These are phyloP conservation scores for Salix koriyanagi DNA, from an alignment of 345 rosid genomes.

Conservation along the genomic window DNA sequence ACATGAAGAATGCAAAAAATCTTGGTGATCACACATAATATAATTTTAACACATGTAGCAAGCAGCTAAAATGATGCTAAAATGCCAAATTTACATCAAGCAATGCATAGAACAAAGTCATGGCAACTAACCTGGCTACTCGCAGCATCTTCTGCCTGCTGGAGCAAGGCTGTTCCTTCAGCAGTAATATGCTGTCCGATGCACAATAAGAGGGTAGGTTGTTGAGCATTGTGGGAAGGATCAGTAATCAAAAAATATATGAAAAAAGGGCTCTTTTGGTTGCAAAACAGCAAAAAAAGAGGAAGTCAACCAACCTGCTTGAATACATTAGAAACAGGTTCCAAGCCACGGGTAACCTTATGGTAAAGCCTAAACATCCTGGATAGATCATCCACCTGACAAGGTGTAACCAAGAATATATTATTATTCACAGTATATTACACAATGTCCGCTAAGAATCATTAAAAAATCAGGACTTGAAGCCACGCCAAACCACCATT, in stretches of 20 bases:
- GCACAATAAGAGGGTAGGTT: not conserved
- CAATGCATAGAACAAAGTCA: not conserved
- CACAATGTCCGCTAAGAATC: not conserved
- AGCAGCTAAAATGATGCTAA: not conserved
- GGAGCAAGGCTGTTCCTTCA: constrained; percentile 80
- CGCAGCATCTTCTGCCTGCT: constrained; percentile 91
- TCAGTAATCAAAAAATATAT: not conserved
- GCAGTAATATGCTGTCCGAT: constrained; percentile 74
- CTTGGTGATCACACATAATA: not conserved
- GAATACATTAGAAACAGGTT: constrained; percentile 73
- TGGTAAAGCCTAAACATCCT: constrained; percentile 91
- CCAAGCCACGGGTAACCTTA: constrained; percentile 69
- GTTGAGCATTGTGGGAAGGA: not conserved
- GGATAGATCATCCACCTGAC: constrained; percentile 85
- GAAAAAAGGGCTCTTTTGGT: not conserved
- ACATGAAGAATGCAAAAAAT: not conserved
- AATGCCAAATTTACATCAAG: not conserved
- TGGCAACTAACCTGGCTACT: constrained; percentile 52
- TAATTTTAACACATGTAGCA: not conserved
- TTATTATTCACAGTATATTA: not conserved
- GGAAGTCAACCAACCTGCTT: constrained; percentile 60
- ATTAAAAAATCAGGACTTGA: not conserved
- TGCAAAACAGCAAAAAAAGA: constrained; percentile 17
- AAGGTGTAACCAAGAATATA: constrained; percentile 1
- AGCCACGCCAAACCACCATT: not conserved